Conservation (phyloP, 805 yeast species). For the Wickerhamomyces rabaulensis region DNA sequence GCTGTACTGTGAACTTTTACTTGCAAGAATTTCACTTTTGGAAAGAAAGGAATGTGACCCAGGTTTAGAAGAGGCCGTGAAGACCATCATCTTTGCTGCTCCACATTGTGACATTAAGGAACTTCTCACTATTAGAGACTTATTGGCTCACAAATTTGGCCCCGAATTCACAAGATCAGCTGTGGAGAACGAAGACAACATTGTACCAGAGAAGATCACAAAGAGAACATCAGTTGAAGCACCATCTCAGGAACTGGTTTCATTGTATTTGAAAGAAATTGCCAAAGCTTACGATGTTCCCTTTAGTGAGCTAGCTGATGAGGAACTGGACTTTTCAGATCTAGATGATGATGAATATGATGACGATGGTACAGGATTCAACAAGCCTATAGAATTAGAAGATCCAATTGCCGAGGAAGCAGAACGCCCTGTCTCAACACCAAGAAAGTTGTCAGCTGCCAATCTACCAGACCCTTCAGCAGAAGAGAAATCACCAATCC, state of each 20-base stretch:
- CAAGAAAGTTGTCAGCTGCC: slow-evolving; percentile 18
- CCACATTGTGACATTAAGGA: slow-evolving; percentile 76
- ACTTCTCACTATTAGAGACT: slow-evolving; percentile 51
- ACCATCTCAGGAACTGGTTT: slow-evolving; percentile 61
- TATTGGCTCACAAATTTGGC: slow-evolving; percentile 60
- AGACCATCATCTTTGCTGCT: slow-evolving; percentile 62
- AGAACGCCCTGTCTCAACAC: slow-evolving; percentile 14
- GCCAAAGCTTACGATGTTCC: slow-evolving; percentile 76
- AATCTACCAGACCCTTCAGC: slow-evolving; percentile 14
- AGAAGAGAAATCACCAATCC: slow-evolving; percentile 32
- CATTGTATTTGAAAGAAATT: slow-evolving; percentile 69
- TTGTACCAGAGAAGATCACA: slow-evolving; percentile 65
- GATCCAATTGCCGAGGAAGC: slow-evolving; percentile 26
- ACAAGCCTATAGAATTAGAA: slow-evolving; percentile 32
- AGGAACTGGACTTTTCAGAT: slow-evolving; percentile 3
- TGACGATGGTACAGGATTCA: slow-evolving; percentile 27
- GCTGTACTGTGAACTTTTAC: slow-evolving; percentile 71
- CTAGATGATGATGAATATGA: slow-evolving; percentile 22
- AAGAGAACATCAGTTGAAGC: slow-evolving; percentile 61
- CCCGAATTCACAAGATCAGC: slow-evolving; percentile 51
- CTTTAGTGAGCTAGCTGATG: slow-evolving; percentile 47
- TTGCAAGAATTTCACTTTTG: slow-evolving; percentile 67
- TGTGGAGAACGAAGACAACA: slow-evolving; percentile 40
- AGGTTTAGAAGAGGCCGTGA: slow-evolving; percentile 57
- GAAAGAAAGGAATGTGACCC: slow-evolving; percentile 28